These are phyloP conservation scores for Sphaceloma murrayae DNA, from an alignment of 2,329 filamentous ascomycete species.

Conservation along the genomic window DNA sequence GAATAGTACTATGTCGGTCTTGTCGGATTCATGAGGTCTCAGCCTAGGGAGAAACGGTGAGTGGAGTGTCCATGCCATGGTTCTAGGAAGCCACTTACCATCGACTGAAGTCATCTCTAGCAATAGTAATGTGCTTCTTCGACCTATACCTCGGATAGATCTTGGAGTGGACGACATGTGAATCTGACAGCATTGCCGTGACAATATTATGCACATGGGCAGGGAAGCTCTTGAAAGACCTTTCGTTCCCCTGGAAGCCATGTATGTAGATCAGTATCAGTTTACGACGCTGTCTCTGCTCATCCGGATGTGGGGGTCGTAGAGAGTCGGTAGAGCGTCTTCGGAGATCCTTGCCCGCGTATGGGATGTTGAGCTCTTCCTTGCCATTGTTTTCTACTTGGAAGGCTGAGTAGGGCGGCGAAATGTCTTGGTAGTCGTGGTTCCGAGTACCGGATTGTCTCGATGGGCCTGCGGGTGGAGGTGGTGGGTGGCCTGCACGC, in stretches of 20 bases:
- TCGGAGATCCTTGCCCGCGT: constrained; percentile 31
- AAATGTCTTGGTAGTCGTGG: constrained; percentile 15
- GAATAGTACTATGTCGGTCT: constrained; percentile 70
- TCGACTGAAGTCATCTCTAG: constrained; percentile 69
- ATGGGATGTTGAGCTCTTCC: constrained; percentile 20
- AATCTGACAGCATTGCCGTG: constrained; percentile 55
- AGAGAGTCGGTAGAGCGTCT: constrained; percentile 40
- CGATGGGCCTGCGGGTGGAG: constrained; percentile 16
- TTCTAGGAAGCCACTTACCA: too few species aligned
- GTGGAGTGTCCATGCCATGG: too few species aligned
- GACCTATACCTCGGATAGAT: constrained; percentile 75
- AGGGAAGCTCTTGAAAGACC: constrained; percentile 79
- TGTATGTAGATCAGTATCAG: constrained; percentile 78
- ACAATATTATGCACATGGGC: constrained; percentile 74
- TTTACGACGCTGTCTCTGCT: constrained; percentile 36
- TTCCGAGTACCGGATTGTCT: background rate
- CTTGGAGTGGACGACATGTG: constrained; percentile 77
- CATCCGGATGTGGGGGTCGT: constrained; percentile 28
- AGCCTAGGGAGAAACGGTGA: constrained; percentile 49
- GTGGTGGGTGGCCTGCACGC: constrained; percentile 19
- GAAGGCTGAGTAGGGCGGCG: constrained; percentile 17
- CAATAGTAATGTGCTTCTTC: constrained; percentile 60
- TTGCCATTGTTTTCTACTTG: background rate
- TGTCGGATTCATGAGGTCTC: constrained; percentile 60
- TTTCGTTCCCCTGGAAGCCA: constrained; percentile 82